Percentiles rank a stretch among this genome's conserved stretches.
Evolutionary conservation across 306 rosid species (phyloP).

Genomic region (Cicer chorassanicum): DNA sequence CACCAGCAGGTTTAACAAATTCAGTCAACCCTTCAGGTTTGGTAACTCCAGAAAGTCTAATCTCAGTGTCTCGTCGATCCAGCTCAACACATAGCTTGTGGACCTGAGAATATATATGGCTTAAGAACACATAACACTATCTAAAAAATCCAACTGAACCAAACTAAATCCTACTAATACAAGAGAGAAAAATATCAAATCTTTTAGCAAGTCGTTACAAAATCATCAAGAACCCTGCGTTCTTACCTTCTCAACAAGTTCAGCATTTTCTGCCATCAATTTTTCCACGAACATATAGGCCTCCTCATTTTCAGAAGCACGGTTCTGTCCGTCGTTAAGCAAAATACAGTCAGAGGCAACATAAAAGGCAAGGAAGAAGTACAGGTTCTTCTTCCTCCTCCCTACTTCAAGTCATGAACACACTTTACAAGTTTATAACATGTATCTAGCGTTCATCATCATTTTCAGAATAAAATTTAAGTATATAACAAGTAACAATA

Average conservation of each 20-base stretch:
- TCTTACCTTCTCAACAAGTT: slow-evolving; percentile 90
- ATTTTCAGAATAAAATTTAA: slow-evolving; percentile 5
- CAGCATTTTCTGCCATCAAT: slow-evolving; percentile 77
- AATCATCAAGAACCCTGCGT: slow-evolving; percentile 12
- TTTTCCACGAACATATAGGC: slow-evolving; percentile 68
- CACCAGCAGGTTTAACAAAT: slow-evolving; percentile 41
- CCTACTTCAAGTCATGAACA: slow-evolving; percentile 32
- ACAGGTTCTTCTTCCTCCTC: slow-evolving; percentile 29
- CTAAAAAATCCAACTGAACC: slow-evolving; percentile 37
- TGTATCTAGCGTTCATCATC: slow-evolving; percentile 20
- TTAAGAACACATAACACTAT: slow-evolving; percentile 29
- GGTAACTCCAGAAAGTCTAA: slow-evolving; percentile 45
- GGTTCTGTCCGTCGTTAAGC: slow-evolving; percentile 47
- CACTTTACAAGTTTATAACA: slow-evolving; percentile 19
- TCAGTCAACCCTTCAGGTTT: slow-evolving; percentile 36
- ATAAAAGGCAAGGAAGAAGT: slow-evolving; percentile 34
- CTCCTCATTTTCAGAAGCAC: slow-evolving; percentile 59
- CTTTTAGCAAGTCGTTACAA: not conserved
- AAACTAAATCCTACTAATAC: slow-evolving; percentile 22
- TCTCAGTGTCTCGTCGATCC: slow-evolving; percentile 48
- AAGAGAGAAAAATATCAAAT: slow-evolving; percentile 19
- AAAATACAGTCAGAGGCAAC: slow-evolving; percentile 39
- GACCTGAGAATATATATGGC: slow-evolving; percentile 53
- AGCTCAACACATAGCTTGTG: slow-evolving; percentile 62
- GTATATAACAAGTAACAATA: not conserved